Percentiles rank a stretch among this genome's conserved stretches.
Conservation (phyloP, 495 filamentous ascomycete species). For the Clohesyomyces aquaticus region DNA sequence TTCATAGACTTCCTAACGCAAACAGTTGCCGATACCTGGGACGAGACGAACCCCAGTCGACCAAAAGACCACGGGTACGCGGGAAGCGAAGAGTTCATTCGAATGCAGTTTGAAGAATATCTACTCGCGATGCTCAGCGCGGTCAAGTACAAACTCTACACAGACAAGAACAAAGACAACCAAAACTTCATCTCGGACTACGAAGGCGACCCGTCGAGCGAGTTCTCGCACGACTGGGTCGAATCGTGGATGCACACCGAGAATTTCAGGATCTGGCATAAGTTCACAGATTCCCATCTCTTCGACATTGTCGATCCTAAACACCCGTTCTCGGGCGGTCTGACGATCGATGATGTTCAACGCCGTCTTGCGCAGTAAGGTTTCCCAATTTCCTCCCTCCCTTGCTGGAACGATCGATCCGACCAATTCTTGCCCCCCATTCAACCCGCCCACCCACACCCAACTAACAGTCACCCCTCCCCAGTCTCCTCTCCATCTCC, state of each 20-base stretch:
- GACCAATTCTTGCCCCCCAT: no score
- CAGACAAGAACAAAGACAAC: constrained; percentile 63
- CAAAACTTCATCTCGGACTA: constrained; percentile 55
- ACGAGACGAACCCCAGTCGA: constrained; percentile 80
- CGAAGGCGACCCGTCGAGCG: constrained; percentile 82
- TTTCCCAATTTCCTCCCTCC: constrained; percentile 32
- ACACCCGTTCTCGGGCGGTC: constrained; percentile 91
- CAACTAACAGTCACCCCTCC: background rate
- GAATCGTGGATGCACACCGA: constrained; percentile 83
- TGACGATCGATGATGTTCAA: constrained; percentile 94
- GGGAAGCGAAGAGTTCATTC: constrained; percentile 96
- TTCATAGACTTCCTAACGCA: constrained; percentile 97
- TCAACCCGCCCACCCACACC: no score
- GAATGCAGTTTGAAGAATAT: constrained; percentile 97
- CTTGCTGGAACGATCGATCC: no score
- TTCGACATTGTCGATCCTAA: constrained; percentile 93
- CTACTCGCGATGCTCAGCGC: constrained; percentile 84
- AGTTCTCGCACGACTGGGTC: constrained; percentile 78
- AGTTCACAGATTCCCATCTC: constrained; percentile 78
- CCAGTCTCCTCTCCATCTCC: constrained; percentile 10
- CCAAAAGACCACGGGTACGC: constrained; percentile 94
- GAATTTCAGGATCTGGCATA: constrained; percentile 83
- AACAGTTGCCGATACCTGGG: constrained; percentile 94
- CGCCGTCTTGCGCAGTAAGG: constrained; percentile 86
- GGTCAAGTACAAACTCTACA: constrained; percentile 85